These are phyloP conservation scores for Cyclotella baltica DNA, from an alignment of 108 stramenopile genomes.

Conservation along the genomic window DNA sequence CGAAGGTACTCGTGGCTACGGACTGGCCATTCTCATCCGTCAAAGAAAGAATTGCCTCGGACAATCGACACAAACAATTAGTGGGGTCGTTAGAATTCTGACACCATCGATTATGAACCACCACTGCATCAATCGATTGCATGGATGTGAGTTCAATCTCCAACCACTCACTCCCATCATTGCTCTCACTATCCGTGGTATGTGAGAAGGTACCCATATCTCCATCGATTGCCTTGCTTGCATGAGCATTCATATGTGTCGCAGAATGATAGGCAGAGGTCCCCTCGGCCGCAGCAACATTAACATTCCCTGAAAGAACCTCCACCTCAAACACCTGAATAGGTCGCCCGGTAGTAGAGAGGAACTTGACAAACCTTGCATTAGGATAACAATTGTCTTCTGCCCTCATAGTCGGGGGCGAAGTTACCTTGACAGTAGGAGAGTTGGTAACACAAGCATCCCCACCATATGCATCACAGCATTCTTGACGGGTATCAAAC, in stretches of 20 bases:
- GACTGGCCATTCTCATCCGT: background rate
- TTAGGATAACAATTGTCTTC: constrained; percentile 12
- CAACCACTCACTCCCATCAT: background rate
- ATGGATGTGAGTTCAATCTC: background rate
- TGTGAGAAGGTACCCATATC: background rate
- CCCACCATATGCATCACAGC: background rate
- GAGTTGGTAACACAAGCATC: background rate
- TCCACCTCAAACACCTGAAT: constrained; percentile 21
- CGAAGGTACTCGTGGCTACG: constrained; percentile 7
- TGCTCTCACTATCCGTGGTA: background rate
- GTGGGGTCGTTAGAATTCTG: background rate
- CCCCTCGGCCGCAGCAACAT: background rate
- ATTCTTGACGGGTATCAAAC: constrained; percentile 11
- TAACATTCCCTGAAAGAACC: constrained; percentile 2
- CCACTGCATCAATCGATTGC: constrained; percentile 1
- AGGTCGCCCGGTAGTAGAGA: background rate
- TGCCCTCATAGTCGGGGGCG: background rate
- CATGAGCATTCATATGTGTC: background rate
- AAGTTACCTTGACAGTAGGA: background rate
- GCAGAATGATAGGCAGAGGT: constrained; percentile 6
- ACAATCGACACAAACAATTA: constrained; percentile 9
- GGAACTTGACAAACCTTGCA: constrained; percentile 13
- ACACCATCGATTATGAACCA: constrained; percentile 19
- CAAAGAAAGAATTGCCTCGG: constrained; percentile 4
- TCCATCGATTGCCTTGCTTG: background rate